A percentile compares a stretch with the other conserved stretches of the same genome.
Evolutionary conservation across 2,329 filamentous ascomycete species (phyloP).

Genomic region (Cryphonectria carpinicola): DNA sequence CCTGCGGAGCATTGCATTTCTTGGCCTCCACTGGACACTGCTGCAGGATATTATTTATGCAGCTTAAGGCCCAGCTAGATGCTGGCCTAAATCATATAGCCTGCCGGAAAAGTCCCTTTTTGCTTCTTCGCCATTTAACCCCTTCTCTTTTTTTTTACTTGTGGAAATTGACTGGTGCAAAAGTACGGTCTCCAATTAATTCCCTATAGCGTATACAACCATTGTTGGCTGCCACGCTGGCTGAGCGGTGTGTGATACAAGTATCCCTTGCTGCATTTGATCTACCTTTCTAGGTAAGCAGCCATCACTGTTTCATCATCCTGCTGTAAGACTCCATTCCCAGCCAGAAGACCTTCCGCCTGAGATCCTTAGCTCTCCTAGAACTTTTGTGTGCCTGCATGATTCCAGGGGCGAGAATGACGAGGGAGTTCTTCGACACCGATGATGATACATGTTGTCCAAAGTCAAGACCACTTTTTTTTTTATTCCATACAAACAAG

Average conservation of each 20-base stretch:
- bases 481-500: too few relatives aligned
- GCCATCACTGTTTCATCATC: neutral
- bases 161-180: neutral
- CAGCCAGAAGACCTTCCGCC: neutral
- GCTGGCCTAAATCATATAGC: neutral
- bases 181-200: neutral
- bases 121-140: neutral
- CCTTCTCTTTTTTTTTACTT: neutral
- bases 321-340: neutral
- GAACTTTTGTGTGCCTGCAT: neutral
- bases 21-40: too few relatives aligned
- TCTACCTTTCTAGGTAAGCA: neutral
- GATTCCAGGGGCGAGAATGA: too few relatives aligned
- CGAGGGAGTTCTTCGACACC: too few relatives aligned
- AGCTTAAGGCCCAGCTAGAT: neutral
- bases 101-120: neutral
- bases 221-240: neutral
- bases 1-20: too few relatives aligned
- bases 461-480: neutral
- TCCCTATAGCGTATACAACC: neutral
- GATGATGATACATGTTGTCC: neutral
- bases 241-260: neutral
- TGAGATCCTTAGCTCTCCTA: too few relatives aligned
- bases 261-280: neutral
- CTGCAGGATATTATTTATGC: neutral